Base-by-base conservation (phyloP, 164 flowering plant species). In the Euptelea pleiosperma region DNA sequence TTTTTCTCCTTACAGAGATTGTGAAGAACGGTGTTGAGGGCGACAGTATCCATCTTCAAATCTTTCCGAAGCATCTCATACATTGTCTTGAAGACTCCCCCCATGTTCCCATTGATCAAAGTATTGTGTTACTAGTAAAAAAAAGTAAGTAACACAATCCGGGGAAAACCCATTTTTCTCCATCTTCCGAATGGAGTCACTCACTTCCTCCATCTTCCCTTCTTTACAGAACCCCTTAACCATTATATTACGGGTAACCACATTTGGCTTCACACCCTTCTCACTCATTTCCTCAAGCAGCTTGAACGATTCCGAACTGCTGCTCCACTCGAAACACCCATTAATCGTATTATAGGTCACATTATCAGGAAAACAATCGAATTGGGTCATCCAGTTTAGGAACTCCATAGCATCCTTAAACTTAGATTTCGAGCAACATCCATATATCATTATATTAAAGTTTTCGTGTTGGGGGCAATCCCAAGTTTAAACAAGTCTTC, bases 361-460 rank as follows among this genome's bases (percentile, higher is more conserved):
- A 67, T 67, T 70, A 73, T 86, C 91, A 0, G 94, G 89, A 10
- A 5, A 14, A 58, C 79, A 74, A n/a, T 59, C 55, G 52, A 66
- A 75, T 2, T n/a, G n/a, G n/a, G 59, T 63, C 96, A 89, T 89
- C 4, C 40, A 53, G 14, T 26, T 61, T 40, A 84, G 24, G 26
- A 76, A 44, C n/a, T 58, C 75, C 52, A 74, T 19, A 1, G 96
- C 93, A 25, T 79, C 83, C 19, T 55, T 46, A 52, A 82, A 74
- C 48, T 73, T 81, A 21, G 49, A 63, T 61, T 70, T 77, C 22
- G 70, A 58, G 61, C 89, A 84, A 69, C 64, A 82, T 15, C 83
- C 89, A 58, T 57, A 58, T 18, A 89, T 82, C 74, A 89, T 54
- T 15, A 83, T 76, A 36, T 89, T 89, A 76, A 76, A 25, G 82